A percentile compares a stretch with the other conserved stretches of the same genome.
Conservation (phyloP, 257 asterid genomes). For the Solanum peruvianum region DNA sequence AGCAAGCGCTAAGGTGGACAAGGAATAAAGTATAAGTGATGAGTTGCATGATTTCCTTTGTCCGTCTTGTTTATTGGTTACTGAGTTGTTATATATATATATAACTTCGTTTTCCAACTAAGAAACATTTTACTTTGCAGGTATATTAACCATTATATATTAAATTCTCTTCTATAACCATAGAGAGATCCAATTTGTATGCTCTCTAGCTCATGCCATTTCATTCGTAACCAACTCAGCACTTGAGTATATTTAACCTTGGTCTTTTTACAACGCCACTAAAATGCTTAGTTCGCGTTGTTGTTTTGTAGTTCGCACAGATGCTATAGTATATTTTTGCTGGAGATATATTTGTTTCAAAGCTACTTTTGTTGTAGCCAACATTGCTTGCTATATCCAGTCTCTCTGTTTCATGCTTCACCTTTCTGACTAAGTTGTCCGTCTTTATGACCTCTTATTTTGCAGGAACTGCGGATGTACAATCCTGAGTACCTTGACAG, state of each 20-base stretch:
- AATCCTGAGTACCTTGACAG: slow-evolving; percentile 92
- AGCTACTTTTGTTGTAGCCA: background rate
- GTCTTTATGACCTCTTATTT: background rate
- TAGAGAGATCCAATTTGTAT: background rate
- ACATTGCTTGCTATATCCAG: background rate
- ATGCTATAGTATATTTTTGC: background rate
- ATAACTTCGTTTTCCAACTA: background rate
- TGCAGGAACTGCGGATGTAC: slow-evolving; percentile 97
- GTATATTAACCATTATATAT: background rate
- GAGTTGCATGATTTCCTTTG: background rate
- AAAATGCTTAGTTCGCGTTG: background rate
- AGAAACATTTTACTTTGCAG: background rate
- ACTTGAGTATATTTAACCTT: background rate
- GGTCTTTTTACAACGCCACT: background rate
- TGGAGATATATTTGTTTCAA: background rate
- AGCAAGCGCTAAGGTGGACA: background rate
- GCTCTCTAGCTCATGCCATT: background rate
- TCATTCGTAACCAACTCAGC: background rate
- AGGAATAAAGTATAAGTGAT: background rate
- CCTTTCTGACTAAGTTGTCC: background rate
- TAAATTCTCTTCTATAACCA: background rate
- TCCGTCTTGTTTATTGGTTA: background rate
- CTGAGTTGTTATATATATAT: background rate
- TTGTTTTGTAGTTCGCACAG: background rate
- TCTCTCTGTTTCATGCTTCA: background rate